Evolutionary conservation across 73 alveolate genomes (phyloP).

Genomic region (Paramecium tetraurelia): DNA sequence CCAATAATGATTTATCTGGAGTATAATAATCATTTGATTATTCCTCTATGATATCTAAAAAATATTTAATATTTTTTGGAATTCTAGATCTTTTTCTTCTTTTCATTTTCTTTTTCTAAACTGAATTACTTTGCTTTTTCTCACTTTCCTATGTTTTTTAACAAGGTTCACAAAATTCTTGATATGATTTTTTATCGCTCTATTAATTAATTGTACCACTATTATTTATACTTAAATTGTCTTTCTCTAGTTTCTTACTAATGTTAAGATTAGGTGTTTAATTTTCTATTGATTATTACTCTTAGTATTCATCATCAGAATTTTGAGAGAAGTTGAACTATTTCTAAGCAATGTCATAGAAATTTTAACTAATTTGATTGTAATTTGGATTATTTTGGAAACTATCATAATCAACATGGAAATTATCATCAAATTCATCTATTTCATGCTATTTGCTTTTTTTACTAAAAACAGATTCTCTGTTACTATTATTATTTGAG

Average conservation of each 20-base stretch:
- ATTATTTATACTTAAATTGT: neutral
- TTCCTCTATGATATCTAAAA: conserved; percentile 40
- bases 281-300: neutral
- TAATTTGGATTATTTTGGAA: neutral
- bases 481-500: neutral
- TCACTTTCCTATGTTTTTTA: conserved; percentile 29
- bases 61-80: neutral
- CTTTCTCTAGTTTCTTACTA: neutral
- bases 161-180: conserved; percentile 19
- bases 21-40: conserved; percentile 40
- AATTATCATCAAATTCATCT: neutral
- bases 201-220: neutral
- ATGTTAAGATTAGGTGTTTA: neutral
- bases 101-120: neutral
- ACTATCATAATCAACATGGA: neutral
- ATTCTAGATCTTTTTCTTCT: conserved; percentile 47
- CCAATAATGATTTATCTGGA: conserved; percentile 15
- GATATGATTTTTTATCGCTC: neutral
- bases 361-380: neutral
- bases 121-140: neutral
- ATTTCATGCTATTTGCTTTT: neutral
- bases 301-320: neutral
- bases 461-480: neutral
- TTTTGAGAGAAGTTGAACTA: neutral
- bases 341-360: neutral